Evolutionary conservation across 2,329 filamentous ascomycete genomes (phyloP).

Genomic region (Ophioceras dolichostomum): DNA sequence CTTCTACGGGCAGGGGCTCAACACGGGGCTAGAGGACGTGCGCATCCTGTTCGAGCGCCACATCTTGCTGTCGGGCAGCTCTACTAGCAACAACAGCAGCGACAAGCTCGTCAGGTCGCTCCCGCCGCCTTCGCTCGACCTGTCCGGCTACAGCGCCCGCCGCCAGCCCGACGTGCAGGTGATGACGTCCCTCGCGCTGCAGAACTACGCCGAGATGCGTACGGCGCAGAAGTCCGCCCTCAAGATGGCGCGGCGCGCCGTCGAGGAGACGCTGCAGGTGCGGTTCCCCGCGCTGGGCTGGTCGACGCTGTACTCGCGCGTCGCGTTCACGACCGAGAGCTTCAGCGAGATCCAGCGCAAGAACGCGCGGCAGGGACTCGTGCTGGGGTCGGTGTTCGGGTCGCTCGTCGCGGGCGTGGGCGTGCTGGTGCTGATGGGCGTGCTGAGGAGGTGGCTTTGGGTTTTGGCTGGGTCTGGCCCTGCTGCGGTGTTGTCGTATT

Average conservation of each 20-base stretch:
- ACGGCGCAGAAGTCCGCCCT: slow-evolving; percentile 64
- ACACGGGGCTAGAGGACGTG: slow-evolving; percentile 90
- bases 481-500: too few species aligned
- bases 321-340: slow-evolving; percentile 87
- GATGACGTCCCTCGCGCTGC: slow-evolving; percentile 82
- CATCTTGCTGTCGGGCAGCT: slow-evolving; percentile 49
- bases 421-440: too few species aligned
- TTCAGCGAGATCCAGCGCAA: slow-evolving; percentile 71
- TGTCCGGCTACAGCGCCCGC: slow-evolving; percentile 62
- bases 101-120: slow-evolving; percentile 46
- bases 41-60: slow-evolving; percentile 73
- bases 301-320: slow-evolving; percentile 82
- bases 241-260: slow-evolving; percentile 69
- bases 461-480: too few species aligned
- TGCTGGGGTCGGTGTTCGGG: slow-evolving; percentile 44
- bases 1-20: slow-evolving; percentile 98
- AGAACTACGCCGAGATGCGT: slow-evolving; percentile 93
- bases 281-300: slow-evolving; percentile 70
- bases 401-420: slow-evolving; percentile 9
- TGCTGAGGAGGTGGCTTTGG: too few species aligned
- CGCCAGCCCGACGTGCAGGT: slow-evolving; percentile 71
- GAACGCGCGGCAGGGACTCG: slow-evolving; percentile 55
- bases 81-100: slow-evolving; percentile 18
- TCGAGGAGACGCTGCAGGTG: slow-evolving; percentile 74
- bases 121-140: too few species aligned